Evolutionary conservation across 2,329 filamentous ascomycete genomes (phyloP), one percentile per base, ranked within the genome.

Genomic region (Sclerotinia glacialis): DNA sequence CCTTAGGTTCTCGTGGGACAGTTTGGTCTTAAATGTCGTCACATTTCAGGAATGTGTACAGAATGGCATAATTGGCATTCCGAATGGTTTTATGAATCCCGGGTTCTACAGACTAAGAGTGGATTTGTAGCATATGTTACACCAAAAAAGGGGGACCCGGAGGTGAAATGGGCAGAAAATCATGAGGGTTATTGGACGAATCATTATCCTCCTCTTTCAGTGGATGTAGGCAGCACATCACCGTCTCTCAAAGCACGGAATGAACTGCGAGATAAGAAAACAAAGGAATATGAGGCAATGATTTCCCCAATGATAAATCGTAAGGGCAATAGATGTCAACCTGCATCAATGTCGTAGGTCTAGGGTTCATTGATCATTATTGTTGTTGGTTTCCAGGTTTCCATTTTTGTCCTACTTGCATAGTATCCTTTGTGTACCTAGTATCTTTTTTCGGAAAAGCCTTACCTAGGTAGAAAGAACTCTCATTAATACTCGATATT

Each of bases 51-150:
- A 5, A 28, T 44, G 12, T 60, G 49, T 60, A 2, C 49, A 14
- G 58, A 60, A 49, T 49, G 9, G n/a, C 58, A 60, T 14, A 60
- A 47, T 16, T 60, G 58, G 58, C 58, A 60, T 21, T 37, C 18
- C 5, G 5, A 49, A 12, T 60, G 58, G 58, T 60, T 49, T 18
- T 6, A 60, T 37, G 7, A n/a, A 16, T 37, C 5, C n/a, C 58
- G 58, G 9, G 8, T 60, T 21, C 8, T 16, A 3, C 18, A 37
- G 0, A 40, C 37, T 14, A 40, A 40, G 14, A 40, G 12, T 18
- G 44, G 28, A 49, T 37, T 11, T 1, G 44, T 37, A 1, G 58
- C 44, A 49, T 60, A 37, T 37, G 58, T 60, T 28, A 49, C 7
- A 6, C 12, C n/a, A 11, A 37, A 49, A 5, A 16, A 37, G 28